phyloP scores from a whole-genome alignment of 352 stramenopile species.

The Globisporangium echinulatum region DNA sequence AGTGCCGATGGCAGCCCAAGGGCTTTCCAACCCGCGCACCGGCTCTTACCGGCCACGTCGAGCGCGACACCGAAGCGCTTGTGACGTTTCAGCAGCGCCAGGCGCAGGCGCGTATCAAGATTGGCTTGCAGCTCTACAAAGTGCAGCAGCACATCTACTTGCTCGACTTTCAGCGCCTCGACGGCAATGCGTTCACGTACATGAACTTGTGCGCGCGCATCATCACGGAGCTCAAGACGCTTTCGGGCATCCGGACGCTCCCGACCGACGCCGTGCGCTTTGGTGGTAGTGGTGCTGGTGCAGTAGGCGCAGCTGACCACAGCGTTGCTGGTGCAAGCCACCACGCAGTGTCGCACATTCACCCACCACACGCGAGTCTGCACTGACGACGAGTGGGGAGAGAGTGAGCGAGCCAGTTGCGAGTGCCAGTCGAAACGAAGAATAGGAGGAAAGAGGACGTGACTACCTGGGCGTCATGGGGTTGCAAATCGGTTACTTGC shows the following conservation, averaged over 20 bases:
- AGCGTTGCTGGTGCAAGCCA: constrained; percentile 18
- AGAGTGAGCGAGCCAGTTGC: background rate
- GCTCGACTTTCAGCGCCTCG: constrained; percentile 96
- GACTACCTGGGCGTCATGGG: no score
- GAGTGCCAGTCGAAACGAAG: background rate
- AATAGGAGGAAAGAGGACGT: constrained; percentile 1
- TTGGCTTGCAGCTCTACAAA: constrained; percentile 96
- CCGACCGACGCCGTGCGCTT: constrained; percentile 43
- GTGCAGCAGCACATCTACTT: constrained; percentile 98
- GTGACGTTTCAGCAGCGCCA: constrained; percentile 25
- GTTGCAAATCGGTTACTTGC: no score
- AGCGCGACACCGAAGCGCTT: constrained; percentile 20
- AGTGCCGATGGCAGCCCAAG: constrained; percentile 93
- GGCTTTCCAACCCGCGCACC: constrained; percentile 14
- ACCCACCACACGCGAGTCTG: constrained; percentile 2
- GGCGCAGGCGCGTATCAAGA: constrained; percentile 83
- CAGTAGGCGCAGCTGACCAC: constrained; percentile 16
- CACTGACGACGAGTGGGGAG: background rate
- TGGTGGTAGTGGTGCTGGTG: constrained; percentile 2
- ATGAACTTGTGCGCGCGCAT: constrained; percentile 99
- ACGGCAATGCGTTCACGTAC: constrained; percentile 98
- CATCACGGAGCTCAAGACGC: constrained; percentile 98
- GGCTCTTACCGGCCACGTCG: constrained; percentile 5
- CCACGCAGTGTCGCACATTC: constrained; percentile 6
- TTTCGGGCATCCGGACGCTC: constrained; percentile 72